These are phyloP conservation scores for Phytophthora litchii DNA, from an alignment of 352 stramenopile genomes.

Conservation along the genomic window DNA sequence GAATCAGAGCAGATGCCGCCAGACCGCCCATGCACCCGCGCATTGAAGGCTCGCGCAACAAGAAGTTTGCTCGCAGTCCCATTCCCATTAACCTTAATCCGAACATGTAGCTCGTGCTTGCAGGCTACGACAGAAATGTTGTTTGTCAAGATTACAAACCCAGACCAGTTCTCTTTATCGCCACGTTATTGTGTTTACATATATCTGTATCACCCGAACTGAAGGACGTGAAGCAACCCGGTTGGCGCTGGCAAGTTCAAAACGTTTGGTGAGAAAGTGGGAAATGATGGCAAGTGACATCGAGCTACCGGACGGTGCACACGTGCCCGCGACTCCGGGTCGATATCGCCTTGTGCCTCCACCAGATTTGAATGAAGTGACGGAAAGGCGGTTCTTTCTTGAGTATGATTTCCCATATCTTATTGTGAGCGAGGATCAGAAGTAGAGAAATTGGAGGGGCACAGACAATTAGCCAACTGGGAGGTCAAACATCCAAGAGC, in stretches of 20 bases:
- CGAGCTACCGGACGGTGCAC: constrained; percentile 3
- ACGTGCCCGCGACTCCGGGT: constrained; percentile 16
- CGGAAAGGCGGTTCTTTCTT: constrained; percentile 16
- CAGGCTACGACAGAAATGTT: neutral
- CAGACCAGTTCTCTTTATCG: no score
- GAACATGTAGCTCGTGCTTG: constrained; percentile 17
- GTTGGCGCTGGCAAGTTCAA: no score
- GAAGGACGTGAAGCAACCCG: no score
- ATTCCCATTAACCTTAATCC: constrained; percentile 71
- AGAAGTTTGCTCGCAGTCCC: constrained; percentile 65
- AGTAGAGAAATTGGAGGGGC: neutral
- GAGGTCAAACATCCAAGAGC: neutral
- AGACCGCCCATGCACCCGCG: constrained; percentile 51
- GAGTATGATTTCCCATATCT: constrained; percentile 39
- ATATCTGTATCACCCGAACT: no score
- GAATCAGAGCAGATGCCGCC: constrained; percentile 18
- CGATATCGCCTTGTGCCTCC: constrained; percentile 16
- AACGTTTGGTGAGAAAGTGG: no score
- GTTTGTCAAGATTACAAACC: no score
- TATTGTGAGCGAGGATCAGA: neutral
- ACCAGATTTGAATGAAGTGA: constrained; percentile 34
- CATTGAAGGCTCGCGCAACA: constrained; percentile 74
- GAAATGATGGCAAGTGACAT: no score
- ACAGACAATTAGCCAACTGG: neutral
- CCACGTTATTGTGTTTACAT: no score